phyloP scores from a whole-genome alignment of 352 stramenopile genomes.

The Globisporangium iwayamae region DNA sequence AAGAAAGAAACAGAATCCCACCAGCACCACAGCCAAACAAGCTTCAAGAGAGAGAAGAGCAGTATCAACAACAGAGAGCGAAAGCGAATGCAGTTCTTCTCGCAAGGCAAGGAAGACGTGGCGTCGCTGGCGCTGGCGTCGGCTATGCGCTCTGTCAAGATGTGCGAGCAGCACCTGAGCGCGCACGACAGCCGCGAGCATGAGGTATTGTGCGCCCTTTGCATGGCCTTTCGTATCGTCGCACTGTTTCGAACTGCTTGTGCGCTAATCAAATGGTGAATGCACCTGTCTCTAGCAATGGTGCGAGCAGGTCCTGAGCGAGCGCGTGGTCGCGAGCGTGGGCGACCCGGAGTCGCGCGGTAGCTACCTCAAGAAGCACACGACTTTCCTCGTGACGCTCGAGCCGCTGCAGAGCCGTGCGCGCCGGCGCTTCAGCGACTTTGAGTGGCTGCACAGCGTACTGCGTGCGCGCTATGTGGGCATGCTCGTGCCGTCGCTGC shows the following conservation, averaged over 20 bases:
- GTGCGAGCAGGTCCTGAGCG: slow-evolving; percentile 11
- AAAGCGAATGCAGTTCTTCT: slow-evolving; percentile 39
- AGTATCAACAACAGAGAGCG: neutral
- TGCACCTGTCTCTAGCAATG: slow-evolving; percentile 3
- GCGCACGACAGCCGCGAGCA: slow-evolving; percentile 27
- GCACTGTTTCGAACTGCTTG: neutral
- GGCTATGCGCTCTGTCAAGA: slow-evolving; percentile 31
- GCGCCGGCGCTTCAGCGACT: slow-evolving; percentile 69
- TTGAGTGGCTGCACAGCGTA: slow-evolving; percentile 67
- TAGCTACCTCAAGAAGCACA: slow-evolving; percentile 71
- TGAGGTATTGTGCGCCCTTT: slow-evolving; percentile 16
- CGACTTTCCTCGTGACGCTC: slow-evolving; percentile 53
- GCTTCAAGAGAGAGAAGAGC: neutral
- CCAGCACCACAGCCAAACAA: neutral
- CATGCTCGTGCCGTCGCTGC: slow-evolving; percentile 60
- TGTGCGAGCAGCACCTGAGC: slow-evolving; percentile 21
- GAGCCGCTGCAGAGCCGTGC: slow-evolving; percentile 27
- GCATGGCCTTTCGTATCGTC: neutral
- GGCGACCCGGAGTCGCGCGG: slow-evolving; percentile 51
- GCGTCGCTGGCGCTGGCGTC: slow-evolving; percentile 23
- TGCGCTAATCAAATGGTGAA: neutral
- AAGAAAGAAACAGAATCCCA: neutral
- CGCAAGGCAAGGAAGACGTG: slow-evolving; percentile 28
- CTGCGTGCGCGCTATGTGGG: slow-evolving; percentile 58
- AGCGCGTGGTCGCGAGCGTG: slow-evolving; percentile 21